Base-by-base conservation (phyloP, 2,329 filamentous ascomycete genomes). In the Aspergillus ochraceus region DNA sequence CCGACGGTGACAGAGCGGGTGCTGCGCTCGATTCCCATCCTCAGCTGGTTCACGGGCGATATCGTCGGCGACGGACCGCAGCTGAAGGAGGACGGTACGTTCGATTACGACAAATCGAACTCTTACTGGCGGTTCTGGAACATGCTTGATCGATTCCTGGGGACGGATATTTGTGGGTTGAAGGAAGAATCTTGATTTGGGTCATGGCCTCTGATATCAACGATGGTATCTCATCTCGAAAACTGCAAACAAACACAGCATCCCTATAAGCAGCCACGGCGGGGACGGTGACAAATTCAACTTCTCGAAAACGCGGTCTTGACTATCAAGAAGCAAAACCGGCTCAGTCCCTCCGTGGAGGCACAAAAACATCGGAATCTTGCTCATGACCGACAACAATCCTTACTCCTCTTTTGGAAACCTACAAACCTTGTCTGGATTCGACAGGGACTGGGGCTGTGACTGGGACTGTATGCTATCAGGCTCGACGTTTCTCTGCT, bases 71-170 rank as follows among this genome's bases (percentile, higher is more conserved):
- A 80, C 58, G 79, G 79, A 2, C 78, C 79, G 9, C 71, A 76
- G 60, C 64, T 81, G 20, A 72, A 73, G 30, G 79, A 81, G 49
- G 78, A 81, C 56, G 79, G 79, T 2, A 70, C 70, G 9, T 80
- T 97, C 67, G 93, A 97, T 74, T 90, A 88, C 81, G 85, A 85
- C 47, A 80, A 78, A 50, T 86, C 85, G 6, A 84, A 83, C 63
- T 67, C 82, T 57, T 88, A 88, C 65, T 88, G 86, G 86, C 75
- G 79, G 24, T 77, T 86, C 59, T 88, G 84, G 80, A 83, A 82
- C 60, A 81, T 77, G 73, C 68, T 88, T 17, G 86, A 89, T 67
- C 72, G 68, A 20, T 71, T 81, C 50, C 69, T 86, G n/a, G 84
- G 84, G 2, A 86, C 84, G 1, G 85, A 88, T 66, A 81, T 88